Conservation (phyloP, 306 rosid species). For the Vigna angularis region DNA sequence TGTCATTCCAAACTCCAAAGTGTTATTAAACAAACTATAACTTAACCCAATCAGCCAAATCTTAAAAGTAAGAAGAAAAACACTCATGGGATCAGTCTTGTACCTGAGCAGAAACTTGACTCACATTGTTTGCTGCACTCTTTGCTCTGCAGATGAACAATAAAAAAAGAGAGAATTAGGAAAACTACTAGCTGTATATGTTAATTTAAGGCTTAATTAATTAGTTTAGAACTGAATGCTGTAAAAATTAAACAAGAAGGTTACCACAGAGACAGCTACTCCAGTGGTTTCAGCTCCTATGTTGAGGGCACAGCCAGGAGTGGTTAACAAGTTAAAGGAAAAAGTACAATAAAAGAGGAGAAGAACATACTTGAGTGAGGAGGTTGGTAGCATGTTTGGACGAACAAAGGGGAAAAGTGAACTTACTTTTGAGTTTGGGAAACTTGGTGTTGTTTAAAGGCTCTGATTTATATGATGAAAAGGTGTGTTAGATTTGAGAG, state of each 20-base stretch:
- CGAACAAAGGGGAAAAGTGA: slow-evolving; percentile 19
- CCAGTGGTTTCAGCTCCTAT: slow-evolving; percentile 74
- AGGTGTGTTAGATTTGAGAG: slow-evolving; percentile 9
- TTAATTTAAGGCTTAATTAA: no score
- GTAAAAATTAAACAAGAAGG: slow-evolving; percentile 21
- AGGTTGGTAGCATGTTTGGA: slow-evolving; percentile 46
- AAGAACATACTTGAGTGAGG: slow-evolving; percentile 46
- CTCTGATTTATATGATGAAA: slow-evolving; percentile 40
- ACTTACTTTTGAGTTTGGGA: slow-evolving; percentile 22
- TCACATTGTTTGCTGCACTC: slow-evolving; percentile 89
- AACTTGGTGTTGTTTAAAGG: slow-evolving; percentile 41
- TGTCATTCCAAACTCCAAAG: slow-evolving; percentile 28
- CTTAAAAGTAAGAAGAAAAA: neutral
- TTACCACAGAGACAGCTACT: slow-evolving; percentile 65
- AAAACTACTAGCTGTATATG: no score
- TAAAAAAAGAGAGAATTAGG: neutral
- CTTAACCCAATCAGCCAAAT: neutral
- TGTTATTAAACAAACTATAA: neutral
- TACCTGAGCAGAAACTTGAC: slow-evolving; percentile 93
- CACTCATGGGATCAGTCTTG: neutral
- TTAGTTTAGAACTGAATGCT: neutral
- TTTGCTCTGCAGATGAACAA: slow-evolving; percentile 63
- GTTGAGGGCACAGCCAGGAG: slow-evolving; percentile 64
- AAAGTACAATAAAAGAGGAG: slow-evolving; percentile 32
- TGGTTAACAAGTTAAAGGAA: slow-evolving; percentile 37